These are phyloP conservation scores for Ogataea trehaloabstinens DNA, from an alignment of 805 yeast species.

Conservation along the genomic window DNA sequence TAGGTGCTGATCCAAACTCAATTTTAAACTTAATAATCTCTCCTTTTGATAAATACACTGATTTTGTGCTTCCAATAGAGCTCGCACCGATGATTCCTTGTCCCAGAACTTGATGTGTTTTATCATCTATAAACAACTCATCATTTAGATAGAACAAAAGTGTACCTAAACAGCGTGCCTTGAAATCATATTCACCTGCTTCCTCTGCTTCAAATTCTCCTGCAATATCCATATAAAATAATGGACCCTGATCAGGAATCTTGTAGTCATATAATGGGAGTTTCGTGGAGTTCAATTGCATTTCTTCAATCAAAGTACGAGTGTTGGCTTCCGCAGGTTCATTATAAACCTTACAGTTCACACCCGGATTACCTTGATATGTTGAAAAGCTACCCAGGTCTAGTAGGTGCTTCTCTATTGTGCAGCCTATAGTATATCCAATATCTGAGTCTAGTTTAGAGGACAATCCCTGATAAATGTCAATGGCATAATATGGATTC, in stretches of 20 bases:
- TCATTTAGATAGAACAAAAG: conserved; percentile 42
- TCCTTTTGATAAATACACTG: conserved; percentile 32
- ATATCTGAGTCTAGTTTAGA: conserved; percentile 24
- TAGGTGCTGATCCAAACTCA: conserved; percentile 43
- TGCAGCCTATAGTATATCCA: conserved; percentile 36
- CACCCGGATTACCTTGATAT: conserved; percentile 26
- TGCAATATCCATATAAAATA: conserved; percentile 40
- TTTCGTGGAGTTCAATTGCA: conserved; percentile 16
- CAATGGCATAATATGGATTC: conserved; percentile 21
- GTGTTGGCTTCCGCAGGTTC: conserved; percentile 24
- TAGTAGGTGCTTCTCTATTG: conserved; percentile 17
- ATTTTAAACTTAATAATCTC: conserved; percentile 35
- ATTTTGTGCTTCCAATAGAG: conserved; percentile 15
- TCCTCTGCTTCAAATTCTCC: conserved; percentile 38
- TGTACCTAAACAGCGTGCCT: conserved; percentile 41
- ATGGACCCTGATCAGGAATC: conserved; percentile 16
- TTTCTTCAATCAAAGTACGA: conserved; percentile 30
- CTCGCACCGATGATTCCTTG: conserved; percentile 39
- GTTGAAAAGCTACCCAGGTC: conserved; percentile 17
- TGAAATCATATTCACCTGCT: conserved; percentile 39
- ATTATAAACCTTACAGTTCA: conserved; percentile 27
- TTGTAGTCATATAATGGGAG: conserved; percentile 24
- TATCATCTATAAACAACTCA: conserved; percentile 44
- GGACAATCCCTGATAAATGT: conserved; percentile 16
- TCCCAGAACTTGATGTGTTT: conserved; percentile 40